Conservation (phyloP, 1,284 basidiomycete genomes). For the Blastosporella zonata region DNA sequence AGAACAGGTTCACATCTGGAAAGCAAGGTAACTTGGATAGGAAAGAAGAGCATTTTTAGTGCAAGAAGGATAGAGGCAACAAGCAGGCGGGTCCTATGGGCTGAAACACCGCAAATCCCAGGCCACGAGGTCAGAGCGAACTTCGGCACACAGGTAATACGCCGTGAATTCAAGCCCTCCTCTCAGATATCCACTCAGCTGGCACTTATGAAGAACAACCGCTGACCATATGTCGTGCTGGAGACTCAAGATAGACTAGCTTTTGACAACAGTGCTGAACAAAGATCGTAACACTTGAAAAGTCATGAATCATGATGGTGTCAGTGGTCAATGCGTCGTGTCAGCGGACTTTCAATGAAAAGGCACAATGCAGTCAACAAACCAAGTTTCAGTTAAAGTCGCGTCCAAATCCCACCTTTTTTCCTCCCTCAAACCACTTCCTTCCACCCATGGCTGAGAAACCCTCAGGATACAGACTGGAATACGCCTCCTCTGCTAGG, state of each 20-base stretch:
- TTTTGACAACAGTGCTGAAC: neutral
- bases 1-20: conserved; percentile 10
- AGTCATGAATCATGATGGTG: conserved; percentile 11
- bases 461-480: conserved; percentile 70
- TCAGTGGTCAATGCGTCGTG: conserved; percentile 33
- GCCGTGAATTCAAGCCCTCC: too few species aligned
- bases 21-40: neutral
- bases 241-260: too few species aligned
- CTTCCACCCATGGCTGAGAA: conserved; percentile 52
- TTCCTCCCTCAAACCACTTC: conserved; percentile 16
- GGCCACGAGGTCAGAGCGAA: too few species aligned
- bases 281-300: neutral
- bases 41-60: too few species aligned
- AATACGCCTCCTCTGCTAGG: conserved; percentile 65
- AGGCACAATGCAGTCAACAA: conserved; percentile 22
- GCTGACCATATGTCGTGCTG: too few species aligned
- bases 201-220: too few species aligned
- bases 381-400: conserved; percentile 24
- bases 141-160: too few species aligned
- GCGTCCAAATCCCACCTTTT: conserved; percentile 26
- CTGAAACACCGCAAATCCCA: too few species aligned
- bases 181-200: too few species aligned
- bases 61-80: too few species aligned
- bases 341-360: conserved; percentile 34
- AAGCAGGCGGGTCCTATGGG: too few species aligned